Conservation (phyloP, 257 asterid species). For the Salvia miltiorrhiza region DNA sequence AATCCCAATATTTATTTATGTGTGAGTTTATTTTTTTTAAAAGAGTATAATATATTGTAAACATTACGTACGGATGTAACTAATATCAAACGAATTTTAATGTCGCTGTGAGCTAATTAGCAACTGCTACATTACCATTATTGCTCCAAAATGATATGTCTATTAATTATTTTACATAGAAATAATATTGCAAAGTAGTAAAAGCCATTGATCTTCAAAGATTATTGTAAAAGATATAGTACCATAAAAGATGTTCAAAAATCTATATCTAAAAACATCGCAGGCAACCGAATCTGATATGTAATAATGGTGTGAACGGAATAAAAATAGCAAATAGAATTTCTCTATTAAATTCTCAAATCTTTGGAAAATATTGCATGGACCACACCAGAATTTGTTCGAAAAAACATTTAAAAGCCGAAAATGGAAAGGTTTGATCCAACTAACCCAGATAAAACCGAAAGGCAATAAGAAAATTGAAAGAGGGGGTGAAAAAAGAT, state of each 20-base stretch:
- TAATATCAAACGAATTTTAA: not conserved
- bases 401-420: slow-evolving; percentile 8
- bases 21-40: not conserved
- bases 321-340: slow-evolving; percentile 1
- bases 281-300: not conserved
- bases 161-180: not conserved
- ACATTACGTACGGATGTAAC: not conserved
- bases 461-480: slow-evolving; percentile 17
- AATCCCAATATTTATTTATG: no score
- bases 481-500: not conserved
- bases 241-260: not conserved
- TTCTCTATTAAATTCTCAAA: slow-evolving; percentile 21
- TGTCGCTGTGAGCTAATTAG: not conserved
- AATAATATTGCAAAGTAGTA: not conserved
- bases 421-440: slow-evolving; percentile 30
- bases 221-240: not conserved
- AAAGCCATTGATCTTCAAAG: not conserved
- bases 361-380: slow-evolving; percentile 32
- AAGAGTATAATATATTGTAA: not conserved
- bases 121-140: not conserved
- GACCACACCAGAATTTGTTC: slow-evolving; percentile 26
- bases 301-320: not conserved
- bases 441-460: slow-evolving; percentile 25
- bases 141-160: not conserved
- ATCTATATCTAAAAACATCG: not conserved